Conservation (phyloP, 1,284 basidiomycete genomes). For the Vanrija humicola region DNA sequence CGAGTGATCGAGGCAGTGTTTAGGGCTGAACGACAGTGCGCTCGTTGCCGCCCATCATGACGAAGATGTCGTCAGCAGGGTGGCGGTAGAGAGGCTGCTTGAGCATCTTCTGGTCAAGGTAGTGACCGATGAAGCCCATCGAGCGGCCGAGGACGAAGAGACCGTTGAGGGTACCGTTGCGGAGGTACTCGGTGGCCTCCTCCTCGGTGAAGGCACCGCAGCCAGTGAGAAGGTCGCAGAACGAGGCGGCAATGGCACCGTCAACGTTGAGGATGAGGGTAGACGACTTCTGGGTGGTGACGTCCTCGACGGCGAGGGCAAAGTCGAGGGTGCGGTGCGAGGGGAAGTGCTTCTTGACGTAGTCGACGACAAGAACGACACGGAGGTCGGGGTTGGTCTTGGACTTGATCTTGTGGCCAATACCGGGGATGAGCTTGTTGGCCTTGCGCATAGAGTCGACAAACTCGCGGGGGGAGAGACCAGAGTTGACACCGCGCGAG, state of each 20-base stretch:
- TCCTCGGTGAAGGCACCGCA: constrained; percentile 92
- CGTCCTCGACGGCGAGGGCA: constrained; percentile 96
- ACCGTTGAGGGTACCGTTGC: constrained; percentile 73
- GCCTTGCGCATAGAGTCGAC: constrained; percentile 93
- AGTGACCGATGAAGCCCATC: constrained; percentile 76
- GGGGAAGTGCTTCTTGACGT: constrained; percentile 93
- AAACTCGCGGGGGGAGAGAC: constrained; percentile 92
- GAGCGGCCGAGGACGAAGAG: constrained; percentile 95
- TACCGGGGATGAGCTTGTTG: constrained; percentile 95
- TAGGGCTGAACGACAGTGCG: constrained; percentile 4
- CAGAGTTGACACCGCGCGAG: constrained; percentile 82
- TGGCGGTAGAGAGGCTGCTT: constrained; percentile 81
- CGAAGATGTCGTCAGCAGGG: constrained; percentile 20
- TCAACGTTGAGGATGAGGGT: constrained; percentile 92
- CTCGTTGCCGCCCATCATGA: constrained; percentile 1
- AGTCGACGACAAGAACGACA: constrained; percentile 97
- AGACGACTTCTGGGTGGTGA: constrained; percentile 97
- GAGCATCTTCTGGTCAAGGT: constrained; percentile 80
- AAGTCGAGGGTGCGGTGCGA: constrained; percentile 87
- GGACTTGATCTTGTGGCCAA: constrained; percentile 99
- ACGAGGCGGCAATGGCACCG: constrained; percentile 95
- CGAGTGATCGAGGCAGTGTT: background rate
- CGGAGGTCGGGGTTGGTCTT: constrained; percentile 96
- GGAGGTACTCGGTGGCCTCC: constrained; percentile 96
- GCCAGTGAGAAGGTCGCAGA: constrained; percentile 91